A percentile compares a stretch with the other conserved stretches of the same genome.
Conservation (phyloP, 108 stramenopile species). For the Aureococcus anophagefferens region DNA sequence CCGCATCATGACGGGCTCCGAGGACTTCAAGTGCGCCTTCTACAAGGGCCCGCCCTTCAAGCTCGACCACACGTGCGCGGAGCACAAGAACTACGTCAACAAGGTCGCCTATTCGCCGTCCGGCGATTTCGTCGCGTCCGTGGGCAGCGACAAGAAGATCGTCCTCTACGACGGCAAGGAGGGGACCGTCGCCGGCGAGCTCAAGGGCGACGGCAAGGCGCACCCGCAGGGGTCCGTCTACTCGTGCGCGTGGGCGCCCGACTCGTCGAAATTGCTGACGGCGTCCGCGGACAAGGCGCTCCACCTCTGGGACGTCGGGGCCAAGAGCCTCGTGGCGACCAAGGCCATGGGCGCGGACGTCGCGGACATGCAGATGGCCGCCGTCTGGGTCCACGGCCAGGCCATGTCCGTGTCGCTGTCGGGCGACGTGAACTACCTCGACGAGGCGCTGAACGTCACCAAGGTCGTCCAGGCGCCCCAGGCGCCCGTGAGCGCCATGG, state of each 20-base stretch:
- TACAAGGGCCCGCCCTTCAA: conserved; percentile 87
- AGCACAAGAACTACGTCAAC: conserved; percentile 59
- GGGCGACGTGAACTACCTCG: background rate
- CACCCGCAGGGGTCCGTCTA: conserved; percentile 71
- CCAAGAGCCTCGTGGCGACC: conserved; percentile 23
- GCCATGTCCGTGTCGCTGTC: background rate
- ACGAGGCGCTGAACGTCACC: background rate
- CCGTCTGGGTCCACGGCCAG: conserved; percentile 12
- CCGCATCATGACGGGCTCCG: conserved; percentile 45
- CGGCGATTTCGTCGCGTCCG: conserved; percentile 61
- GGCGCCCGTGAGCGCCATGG: background rate
- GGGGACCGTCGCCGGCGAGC: conserved; percentile 36
- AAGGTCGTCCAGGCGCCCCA: background rate
- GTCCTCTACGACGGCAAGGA: conserved; percentile 67
- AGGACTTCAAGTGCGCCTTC: conserved; percentile 72
- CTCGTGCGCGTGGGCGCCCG: conserved; percentile 64
- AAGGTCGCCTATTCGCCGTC: conserved; percentile 67
- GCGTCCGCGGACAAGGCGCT: conserved; percentile 83
- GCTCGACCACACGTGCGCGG: conserved; percentile 54
- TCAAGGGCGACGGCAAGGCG: conserved; percentile 32
- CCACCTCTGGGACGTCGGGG: conserved; percentile 51
- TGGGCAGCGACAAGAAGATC: conserved; percentile 70
- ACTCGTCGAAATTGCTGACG: conserved; percentile 63
- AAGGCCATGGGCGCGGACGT: conserved; percentile 53
- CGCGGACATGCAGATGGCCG: conserved; percentile 49